These are phyloP conservation scores for Talaromyces sp. DNA, from an alignment of 2,329 filamentous ascomycete genomes.

Conservation along the genomic window DNA sequence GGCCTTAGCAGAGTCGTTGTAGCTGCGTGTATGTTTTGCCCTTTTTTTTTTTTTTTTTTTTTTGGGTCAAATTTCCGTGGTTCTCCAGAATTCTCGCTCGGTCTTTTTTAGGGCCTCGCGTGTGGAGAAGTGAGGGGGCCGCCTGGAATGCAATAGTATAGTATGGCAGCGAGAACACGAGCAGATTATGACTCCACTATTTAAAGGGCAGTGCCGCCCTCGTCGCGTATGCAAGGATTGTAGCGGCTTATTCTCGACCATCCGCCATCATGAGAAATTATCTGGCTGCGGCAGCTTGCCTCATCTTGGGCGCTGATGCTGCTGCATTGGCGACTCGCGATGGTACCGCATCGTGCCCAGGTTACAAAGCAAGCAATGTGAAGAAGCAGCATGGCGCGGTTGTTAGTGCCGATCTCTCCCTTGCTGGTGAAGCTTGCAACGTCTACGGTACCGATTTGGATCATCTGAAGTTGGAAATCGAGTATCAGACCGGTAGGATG, in stretches of 20 bases:
- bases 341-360: slow-evolving; percentile 23
- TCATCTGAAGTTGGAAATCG: slow-evolving; percentile 53
- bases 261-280: neutral
- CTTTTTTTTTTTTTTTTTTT: neutral
- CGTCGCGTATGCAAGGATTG: neutral
- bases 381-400: slow-evolving; percentile 30
- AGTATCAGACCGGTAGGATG: slow-evolving; percentile 54
- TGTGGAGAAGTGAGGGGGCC: neutral
- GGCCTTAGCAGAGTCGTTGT: neutral
- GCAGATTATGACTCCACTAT: neutral
- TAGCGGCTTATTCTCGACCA: too few species aligned
- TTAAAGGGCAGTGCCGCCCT: neutral
- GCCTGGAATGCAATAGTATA: neutral
- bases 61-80: neutral
- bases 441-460: slow-evolving; percentile 54
- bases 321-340: slow-evolving; percentile 8
- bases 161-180: neutral
- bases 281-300: slow-evolving; percentile 3
- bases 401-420: slow-evolving; percentile 54
- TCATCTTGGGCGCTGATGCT: slow-evolving; percentile 9
- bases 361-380: slow-evolving; percentile 34
- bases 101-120: neutral
- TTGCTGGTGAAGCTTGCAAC: slow-evolving; percentile 63
- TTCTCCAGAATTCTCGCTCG: neutral
- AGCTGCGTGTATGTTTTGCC: neutral